A percentile compares a stretch with the other conserved stretches of the same genome.
Evolutionary conservation across 202 grass and related monocot genomes (phyloP).

Genomic region (Elaeis oleifera): DNA sequence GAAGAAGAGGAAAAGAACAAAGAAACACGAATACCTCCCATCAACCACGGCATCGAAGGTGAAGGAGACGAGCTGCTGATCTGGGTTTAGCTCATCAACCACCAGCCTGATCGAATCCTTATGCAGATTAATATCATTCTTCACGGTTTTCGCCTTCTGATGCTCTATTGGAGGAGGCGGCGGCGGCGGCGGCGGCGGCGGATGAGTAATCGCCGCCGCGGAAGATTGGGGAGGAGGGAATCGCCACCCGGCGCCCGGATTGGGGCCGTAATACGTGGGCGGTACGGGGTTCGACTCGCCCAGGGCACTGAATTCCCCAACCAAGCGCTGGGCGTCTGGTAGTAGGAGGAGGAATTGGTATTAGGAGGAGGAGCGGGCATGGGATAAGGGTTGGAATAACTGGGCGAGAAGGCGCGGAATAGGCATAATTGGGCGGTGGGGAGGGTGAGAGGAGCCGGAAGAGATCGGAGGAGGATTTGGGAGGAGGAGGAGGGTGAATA

Average conservation of each 20-base stretch:
- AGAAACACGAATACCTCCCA: conserved; percentile 43
- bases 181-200: conserved; percentile 33
- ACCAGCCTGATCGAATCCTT: conserved; percentile 78
- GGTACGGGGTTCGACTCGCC: not conserved
- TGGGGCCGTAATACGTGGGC: conserved; percentile 33
- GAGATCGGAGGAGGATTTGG: conserved; percentile 18
- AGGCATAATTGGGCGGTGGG: no score
- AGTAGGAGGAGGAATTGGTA: not conserved
- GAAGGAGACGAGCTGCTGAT: conserved; percentile 67
- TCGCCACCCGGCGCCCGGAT: conserved; percentile 19
- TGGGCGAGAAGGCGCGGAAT: not conserved
- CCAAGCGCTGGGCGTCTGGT: not conserved
- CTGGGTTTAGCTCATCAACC: conserved; percentile 41
- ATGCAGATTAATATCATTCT: conserved; percentile 89
- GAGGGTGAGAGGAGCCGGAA: conserved; percentile 20
- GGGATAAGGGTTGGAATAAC: not conserved
- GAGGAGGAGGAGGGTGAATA: not conserved
- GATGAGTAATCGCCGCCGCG: not conserved
- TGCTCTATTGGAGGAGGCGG: conserved; percentile 31
- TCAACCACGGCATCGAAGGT: conserved; percentile 72
- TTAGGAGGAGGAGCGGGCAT: not conserved
- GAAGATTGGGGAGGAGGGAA: conserved; percentile 3
- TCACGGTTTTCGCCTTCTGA: conserved; percentile 67
- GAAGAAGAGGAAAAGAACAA: not conserved
- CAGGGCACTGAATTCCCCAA: not conserved